These are phyloP conservation scores for Mycena epipterygia DNA, from an alignment of 768 basidiomycete species.

Conservation along the genomic window DNA sequence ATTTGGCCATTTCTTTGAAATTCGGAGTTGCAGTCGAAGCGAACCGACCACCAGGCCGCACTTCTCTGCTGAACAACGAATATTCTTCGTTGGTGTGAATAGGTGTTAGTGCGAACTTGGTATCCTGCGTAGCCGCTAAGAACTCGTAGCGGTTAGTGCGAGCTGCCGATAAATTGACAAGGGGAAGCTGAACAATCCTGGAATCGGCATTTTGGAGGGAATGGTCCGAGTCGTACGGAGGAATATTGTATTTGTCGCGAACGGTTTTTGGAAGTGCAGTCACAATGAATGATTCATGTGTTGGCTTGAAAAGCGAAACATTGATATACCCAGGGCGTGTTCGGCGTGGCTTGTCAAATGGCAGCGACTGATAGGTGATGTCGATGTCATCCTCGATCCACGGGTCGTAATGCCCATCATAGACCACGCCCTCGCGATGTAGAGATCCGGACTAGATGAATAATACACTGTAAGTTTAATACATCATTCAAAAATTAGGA, in stretches of 20 bases:
- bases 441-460: neutral
- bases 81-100: constrained; percentile 16
- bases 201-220: neutral
- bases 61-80: neutral
- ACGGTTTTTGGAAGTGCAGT: neutral
- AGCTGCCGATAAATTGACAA: neutral
- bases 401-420: constrained; percentile 12
- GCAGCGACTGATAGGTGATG: constrained; percentile 6
- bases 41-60: neutral
- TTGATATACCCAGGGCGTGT: constrained; percentile 15
- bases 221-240: no score
- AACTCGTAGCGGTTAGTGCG: neutral
- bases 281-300: constrained; percentile 2
- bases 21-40: neutral
- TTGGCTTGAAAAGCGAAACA: constrained; percentile 11
- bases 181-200: neutral
- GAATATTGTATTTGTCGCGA: neutral
- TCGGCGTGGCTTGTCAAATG: neutral
- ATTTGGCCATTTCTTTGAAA: constrained; percentile 5
- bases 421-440: neutral
- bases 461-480: neutral
- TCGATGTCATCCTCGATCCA: constrained; percentile 23
- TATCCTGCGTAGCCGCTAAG: constrained; percentile 3
- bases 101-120: constrained; percentile 4
- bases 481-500: no score